These are phyloP conservation scores for Colletotrichum nymphaeae DNA, from an alignment of 2,329 filamentous ascomycete genomes.

Conservation along the genomic window DNA sequence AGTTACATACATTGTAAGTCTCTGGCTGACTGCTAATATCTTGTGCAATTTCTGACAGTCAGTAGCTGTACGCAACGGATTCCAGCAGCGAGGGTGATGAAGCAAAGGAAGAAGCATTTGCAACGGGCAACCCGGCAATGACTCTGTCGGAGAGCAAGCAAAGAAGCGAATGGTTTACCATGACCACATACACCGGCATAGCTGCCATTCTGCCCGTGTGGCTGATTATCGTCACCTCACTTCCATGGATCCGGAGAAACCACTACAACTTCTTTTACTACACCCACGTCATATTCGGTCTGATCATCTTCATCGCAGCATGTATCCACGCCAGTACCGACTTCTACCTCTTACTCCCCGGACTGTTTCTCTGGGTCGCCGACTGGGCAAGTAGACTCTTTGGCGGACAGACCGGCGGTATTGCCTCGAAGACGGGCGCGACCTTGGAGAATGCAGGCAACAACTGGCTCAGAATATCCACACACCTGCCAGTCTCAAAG, in stretches of 20 bases:
- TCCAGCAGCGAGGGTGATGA: conserved; percentile 9
- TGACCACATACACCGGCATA: conserved; percentile 29
- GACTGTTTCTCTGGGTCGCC: conserved; percentile 21
- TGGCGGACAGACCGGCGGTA: conserved; percentile 5
- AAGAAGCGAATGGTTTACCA: conserved; percentile 11
- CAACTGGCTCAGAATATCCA: not conserved
- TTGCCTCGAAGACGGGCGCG: conserved; percentile 1
- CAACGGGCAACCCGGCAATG: conserved; percentile 32
- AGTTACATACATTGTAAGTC: conserved; percentile 31
- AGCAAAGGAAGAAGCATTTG: conserved; percentile 23
- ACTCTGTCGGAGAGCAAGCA: conserved; percentile 23
- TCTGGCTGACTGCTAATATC: not conserved
- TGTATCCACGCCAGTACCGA: conserved; percentile 36
- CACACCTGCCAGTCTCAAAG: not conserved
- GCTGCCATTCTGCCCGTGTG: conserved; percentile 4
- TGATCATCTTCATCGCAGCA: conserved; percentile 11
- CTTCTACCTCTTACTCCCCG: conserved; percentile 36
- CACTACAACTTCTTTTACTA: conserved; percentile 37
- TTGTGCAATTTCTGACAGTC: not conserved
- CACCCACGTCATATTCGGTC: conserved; percentile 24
- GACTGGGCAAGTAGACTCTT: conserved; percentile 33
- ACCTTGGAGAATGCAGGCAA: conserved; percentile 20
- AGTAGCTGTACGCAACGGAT: not conserved
- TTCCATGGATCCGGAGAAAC: conserved; percentile 30
- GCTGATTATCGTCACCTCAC: conserved; percentile 26